Base-by-base conservation (phyloP, 768 basidiomycete species). In the Pleurotus sapidus region DNA sequence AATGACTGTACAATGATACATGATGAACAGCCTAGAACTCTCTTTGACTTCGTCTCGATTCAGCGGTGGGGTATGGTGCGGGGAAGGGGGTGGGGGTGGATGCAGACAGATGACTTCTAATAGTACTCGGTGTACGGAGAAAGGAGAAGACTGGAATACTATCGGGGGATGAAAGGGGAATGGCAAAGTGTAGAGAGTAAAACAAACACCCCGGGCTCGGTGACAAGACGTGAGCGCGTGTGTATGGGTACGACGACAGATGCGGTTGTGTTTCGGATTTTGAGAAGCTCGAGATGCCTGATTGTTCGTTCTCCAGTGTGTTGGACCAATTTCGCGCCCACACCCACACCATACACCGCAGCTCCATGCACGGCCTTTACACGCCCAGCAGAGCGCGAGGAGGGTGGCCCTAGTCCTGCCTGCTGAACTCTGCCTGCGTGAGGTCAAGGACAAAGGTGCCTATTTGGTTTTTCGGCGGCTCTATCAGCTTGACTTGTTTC, bases 351-450 rank as follows among this genome's bases (percentile, higher is more conserved):
- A 23, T n/a, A 45, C n/a, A 45, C 42, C 42, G 42, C 42, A 11
- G n/a, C 0, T 17, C 30, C 30, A 34, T 34, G 30, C 30, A 34
- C 30, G 30, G 30, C 30, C 30, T 11, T 11, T 34, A 11, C 30
- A 34, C 30, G 30, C 30, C 2, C 30, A 34, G 30, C 11, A 1
- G 42, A 18, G 38, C 37, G 55, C 55, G 43, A 5, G 40, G n/a
- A 30, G 7, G n/a, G 48, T 49, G 11, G n/a, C 24, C 42, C 12
- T 27, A 75, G 46, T 74, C 75, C 71, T 86, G 86, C 65, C 89
- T 77, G 70, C 89, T 82, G 68, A 94, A 80, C 69, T 94, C 91
- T 6, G 84, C 90, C 68, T 91, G 91, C 0, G 91, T 92, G 57
- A 94, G 79, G 70, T 93, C 81, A 53, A 94, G 83, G 59, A 88